Base-by-base conservation (phyloP, 805 yeast genomes). In the Lipomyces starkeyi region DNA sequence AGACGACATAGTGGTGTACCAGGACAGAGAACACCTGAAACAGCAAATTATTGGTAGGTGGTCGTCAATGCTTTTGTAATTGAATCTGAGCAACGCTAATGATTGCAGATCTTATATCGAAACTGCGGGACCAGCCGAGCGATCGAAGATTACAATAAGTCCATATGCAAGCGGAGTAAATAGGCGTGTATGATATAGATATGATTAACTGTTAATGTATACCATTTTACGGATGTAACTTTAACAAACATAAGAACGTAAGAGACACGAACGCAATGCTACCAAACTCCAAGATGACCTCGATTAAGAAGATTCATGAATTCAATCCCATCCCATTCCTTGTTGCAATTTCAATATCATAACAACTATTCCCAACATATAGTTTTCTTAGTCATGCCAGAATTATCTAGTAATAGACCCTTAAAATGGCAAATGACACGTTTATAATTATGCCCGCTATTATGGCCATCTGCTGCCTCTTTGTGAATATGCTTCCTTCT, bases 391-490 rank as follows among this genome's bases (percentile, higher is more conserved):
- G 32, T 29, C 32, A 29, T 29, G 32, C 32, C 32, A 29, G 7
- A 5, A 29, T 29, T 29, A 61, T 13, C 43, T 47, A 69, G 61
- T 67, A 67, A 52, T 69, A 84, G 53, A 80, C 81, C 67, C 88
- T 81, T 40, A 87, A 77, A 37, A 89, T 74, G 2, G 92, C 91
- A 77, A 90, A 87, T 34, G 88, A 80, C 54, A 90, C 81, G 77
- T 93, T 93, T 64, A 89, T 82, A 55, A 86, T 77, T 3, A 90
- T 80, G 0, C 97, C 97, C 1, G 88, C 88, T 59, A 89, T 77
- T 9, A 93, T 83, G 1, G 94, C 87, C 87, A 88, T 86, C 70
- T 78, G 86, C 78, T 80, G 91, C 80, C 89, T 81, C 71, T 84
- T 86, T 71, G 85, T 86, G 74, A 91, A 88, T 59, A 55, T 77